Evolutionary conservation across 1,139 yeast species (phyloP), one percentile per base, ranked within the genome.

Genomic region (Zhuliangozyma blackwelliae): DNA sequence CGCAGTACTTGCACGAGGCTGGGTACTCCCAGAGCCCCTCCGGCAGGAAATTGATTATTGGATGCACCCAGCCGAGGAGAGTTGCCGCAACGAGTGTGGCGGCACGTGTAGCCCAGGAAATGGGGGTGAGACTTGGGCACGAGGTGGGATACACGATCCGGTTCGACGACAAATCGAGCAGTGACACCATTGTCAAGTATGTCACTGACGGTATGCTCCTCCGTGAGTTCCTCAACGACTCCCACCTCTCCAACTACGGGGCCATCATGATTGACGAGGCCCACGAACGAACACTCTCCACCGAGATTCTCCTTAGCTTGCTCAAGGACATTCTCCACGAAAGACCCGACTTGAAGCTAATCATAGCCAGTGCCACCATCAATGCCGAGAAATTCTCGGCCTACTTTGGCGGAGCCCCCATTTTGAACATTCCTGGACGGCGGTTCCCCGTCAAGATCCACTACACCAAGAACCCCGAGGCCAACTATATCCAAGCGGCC

Each of bases 1-100:
- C 97, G 0, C 97, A 92, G 51, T 92, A 80, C 53, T 64, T 92
- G 21, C 75, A 79, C 47, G 96, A 89, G 52, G 88, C 82, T 13
- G 96, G 96, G 0, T 85, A 81, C 48, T 71, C 88, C 5, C 52
- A 61, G 13, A 77, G 76, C 1, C 43, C 45, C 3, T 6, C 11
- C 10, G 27, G 27, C 11, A 9, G 23, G 9, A 43, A 40, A 2
- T 60, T 65, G 41, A 75, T 74, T 32, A 77, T 92, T 8, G 97
- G 94, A 0, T 89, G 97, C 55, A 92, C 98, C 0, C 98, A 92
- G 57, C 98, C 98, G 1, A 75, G 98, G 51, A 68, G 97, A 50
- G 96, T 90, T 11, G 98, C 98, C 0, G 97, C 98, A 0, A 84
- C 85, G 50, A 83, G 96, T 7, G 96, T 90, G 21, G 96, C 98